These are phyloP conservation scores for Coemansia sp. DNA, from an alignment of 192 early-diverging fungal species.

Conservation along the genomic window DNA sequence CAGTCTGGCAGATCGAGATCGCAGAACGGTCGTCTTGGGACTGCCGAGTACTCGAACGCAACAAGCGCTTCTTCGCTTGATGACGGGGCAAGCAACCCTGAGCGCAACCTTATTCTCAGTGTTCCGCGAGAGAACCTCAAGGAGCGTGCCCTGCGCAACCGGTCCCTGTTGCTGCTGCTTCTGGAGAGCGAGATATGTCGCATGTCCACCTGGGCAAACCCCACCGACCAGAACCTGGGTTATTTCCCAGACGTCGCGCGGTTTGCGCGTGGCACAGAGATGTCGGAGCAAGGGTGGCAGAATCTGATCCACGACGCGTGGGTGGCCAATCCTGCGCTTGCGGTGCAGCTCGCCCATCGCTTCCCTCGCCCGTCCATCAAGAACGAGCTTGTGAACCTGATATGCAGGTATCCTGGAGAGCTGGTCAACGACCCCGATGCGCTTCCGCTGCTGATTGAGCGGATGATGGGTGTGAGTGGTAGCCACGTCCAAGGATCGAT, in stretches of 20 bases:
- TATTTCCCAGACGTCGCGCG: slow-evolving; percentile 39
- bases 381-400: slow-evolving; percentile 63
- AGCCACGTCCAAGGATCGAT: background rate
- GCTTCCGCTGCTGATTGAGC: slow-evolving; percentile 70
- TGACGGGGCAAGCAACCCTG: background rate
- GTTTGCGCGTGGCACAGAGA: slow-evolving; percentile 37
- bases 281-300: slow-evolving; percentile 71
- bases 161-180: slow-evolving; percentile 71
- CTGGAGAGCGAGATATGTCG: slow-evolving; percentile 87
- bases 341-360: slow-evolving; percentile 73
- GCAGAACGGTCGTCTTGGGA: background rate
- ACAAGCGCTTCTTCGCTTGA: slow-evolving; percentile 40
- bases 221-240: slow-evolving; percentile 56
- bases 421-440: slow-evolving; percentile 75
- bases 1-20: background rate
- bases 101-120: slow-evolving; percentile 28
- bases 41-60: slow-evolving; percentile 15
- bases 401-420: slow-evolving; percentile 63
- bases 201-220: slow-evolving; percentile 81
- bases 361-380: slow-evolving; percentile 72
- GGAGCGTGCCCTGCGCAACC: slow-evolving; percentile 32
- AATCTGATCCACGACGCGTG: slow-evolving; percentile 77
- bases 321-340: slow-evolving; percentile 77
- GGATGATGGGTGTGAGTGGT: slow-evolving; percentile 21
- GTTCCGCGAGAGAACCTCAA: slow-evolving; percentile 36